phyloP scores from a whole-genome alignment of 1,284 basidiomycete species.

The Leccinum fallax region DNA sequence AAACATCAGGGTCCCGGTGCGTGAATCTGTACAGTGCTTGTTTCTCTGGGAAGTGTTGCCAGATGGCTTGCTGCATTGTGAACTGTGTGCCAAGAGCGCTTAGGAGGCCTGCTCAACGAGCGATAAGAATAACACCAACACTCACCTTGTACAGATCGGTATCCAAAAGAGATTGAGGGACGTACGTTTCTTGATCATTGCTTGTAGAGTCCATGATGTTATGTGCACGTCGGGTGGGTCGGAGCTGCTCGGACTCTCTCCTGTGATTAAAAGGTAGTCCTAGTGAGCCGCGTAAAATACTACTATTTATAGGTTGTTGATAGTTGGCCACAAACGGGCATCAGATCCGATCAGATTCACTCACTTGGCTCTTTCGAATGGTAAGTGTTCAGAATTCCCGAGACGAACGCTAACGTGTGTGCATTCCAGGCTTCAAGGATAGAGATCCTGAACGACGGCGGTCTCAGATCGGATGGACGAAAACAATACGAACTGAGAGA shows the following conservation, averaged over 20 bases:
- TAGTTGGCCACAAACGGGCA: background rate
- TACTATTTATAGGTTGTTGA: background rate
- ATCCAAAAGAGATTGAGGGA: slow-evolving; percentile 73
- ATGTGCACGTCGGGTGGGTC: background rate
- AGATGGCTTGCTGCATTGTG: slow-evolving; percentile 96
- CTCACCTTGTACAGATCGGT: slow-evolving; percentile 94
- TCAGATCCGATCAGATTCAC: too few relatives aligned
- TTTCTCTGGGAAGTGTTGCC: slow-evolving; percentile 76
- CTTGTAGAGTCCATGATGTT: slow-evolving; percentile 16
- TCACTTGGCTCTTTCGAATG: slow-evolving; percentile 12
- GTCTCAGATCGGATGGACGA: slow-evolving; percentile 88
- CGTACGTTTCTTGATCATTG: slow-evolving; percentile 15
- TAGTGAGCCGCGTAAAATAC: too few relatives aligned
- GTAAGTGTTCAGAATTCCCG: slow-evolving; percentile 6
- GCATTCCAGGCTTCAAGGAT: slow-evolving; percentile 66
- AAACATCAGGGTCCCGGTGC: slow-evolving; percentile 73
- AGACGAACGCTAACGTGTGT: background rate
- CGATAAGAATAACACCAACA: background rate
- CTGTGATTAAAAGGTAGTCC: too few relatives aligned
- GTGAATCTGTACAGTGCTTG: slow-evolving; percentile 76
- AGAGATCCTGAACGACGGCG: slow-evolving; percentile 89
- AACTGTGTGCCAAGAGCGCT: slow-evolving; percentile 52
- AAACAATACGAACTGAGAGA: slow-evolving; percentile 89
- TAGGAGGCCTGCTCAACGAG: background rate
- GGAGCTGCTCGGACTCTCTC: background rate